Evolutionary conservation across 768 basidiomycete genomes (phyloP).

Genomic region (Phlebiopsis flavidoalba): DNA sequence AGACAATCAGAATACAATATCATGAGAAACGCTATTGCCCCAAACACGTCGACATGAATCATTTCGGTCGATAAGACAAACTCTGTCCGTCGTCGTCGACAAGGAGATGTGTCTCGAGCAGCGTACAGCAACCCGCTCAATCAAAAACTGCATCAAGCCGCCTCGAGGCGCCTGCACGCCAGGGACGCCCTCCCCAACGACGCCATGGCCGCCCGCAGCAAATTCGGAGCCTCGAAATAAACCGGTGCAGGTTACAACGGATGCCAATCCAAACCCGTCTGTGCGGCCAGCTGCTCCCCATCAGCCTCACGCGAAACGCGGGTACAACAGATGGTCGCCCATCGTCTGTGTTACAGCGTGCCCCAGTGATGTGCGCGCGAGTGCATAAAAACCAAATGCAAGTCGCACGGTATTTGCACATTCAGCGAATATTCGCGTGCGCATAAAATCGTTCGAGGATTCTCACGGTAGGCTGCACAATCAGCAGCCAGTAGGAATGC

Average conservation of each 20-base stretch:
- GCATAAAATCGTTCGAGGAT: too few species aligned
- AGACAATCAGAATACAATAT: constrained; percentile 15
- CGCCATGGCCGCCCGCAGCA: constrained; percentile 3
- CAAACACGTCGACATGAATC: constrained; percentile 6
- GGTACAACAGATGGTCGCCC: neutral
- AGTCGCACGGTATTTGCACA: too few species aligned
- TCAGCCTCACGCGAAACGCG: neutral
- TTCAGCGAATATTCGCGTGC: too few species aligned
- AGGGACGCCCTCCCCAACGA: neutral
- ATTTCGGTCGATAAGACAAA: constrained; percentile 8
- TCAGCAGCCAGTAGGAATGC: too few species aligned
- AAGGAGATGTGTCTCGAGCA: constrained; percentile 10
- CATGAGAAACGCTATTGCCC: constrained; percentile 6
- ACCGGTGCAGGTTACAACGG: neutral
- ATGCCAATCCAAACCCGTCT: neutral
- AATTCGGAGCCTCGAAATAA: neutral
- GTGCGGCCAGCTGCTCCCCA: neutral
- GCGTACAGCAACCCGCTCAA: constrained; percentile 5
- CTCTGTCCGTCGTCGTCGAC: constrained; percentile 11
- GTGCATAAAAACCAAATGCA: too few species aligned
- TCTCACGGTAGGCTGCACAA: too few species aligned
- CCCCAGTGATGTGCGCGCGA: too few species aligned
- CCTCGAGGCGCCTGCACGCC: neutral
- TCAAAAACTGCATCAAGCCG: neutral
- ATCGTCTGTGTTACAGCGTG: neutral